These are phyloP conservation scores for Ailanthus altissimus DNA, from an alignment of 345 rosid genomes.

Conservation along the genomic window DNA sequence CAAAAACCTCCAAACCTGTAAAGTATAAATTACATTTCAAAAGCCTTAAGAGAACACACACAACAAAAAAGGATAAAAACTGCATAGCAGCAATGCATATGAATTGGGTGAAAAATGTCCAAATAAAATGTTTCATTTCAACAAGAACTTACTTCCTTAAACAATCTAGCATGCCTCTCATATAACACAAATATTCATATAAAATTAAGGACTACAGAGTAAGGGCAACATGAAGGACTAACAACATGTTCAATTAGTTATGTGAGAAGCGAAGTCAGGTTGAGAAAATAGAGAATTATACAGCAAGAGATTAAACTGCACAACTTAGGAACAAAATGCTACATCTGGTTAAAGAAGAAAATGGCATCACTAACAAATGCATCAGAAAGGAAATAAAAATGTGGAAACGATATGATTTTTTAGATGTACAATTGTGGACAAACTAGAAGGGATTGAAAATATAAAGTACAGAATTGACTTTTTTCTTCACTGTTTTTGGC, in stretches of 20 bases:
- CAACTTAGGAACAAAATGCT: not conserved
- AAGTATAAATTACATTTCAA: conserved; percentile 25
- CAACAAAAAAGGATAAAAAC: not conserved
- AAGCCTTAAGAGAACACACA: not conserved
- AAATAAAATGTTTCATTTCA: not conserved
- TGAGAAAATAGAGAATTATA: not conserved
- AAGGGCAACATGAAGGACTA: conserved; percentile 6
- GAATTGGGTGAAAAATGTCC: not conserved
- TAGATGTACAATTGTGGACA: not conserved
- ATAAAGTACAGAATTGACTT: not conserved
- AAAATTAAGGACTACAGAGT: not conserved
- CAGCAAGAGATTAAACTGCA: not conserved
- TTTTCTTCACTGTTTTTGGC: not conserved
- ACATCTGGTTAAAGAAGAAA: not conserved
- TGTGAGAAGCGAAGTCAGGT: not conserved
- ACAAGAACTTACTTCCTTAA: not conserved
- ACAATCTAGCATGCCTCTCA: not conserved
- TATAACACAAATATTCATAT: not conserved
- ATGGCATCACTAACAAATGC: not conserved
- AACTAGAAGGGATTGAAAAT: not conserved
- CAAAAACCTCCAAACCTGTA: conserved; percentile 85
- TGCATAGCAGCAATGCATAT: not conserved
- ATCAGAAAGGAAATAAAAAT: not conserved
- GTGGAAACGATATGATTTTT: not conserved
- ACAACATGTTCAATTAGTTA: not conserved